A percentile compares a stretch with the other conserved stretches of the same genome.
Evolutionary conservation across 805 yeast genomes (phyloP).

Genomic region (Sugiyamaella smithiae): DNA sequence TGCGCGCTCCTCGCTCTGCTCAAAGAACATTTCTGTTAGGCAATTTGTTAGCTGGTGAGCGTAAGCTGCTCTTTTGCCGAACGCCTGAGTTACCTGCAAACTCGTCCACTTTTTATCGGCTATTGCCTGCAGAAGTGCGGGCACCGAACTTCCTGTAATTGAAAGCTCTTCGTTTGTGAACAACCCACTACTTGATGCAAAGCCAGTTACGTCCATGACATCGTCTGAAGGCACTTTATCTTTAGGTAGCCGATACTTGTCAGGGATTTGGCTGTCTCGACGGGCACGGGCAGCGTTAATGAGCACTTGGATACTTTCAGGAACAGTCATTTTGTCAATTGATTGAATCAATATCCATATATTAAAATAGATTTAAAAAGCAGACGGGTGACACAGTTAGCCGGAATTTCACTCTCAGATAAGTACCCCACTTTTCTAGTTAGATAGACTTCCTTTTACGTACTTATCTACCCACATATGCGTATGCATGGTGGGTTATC

Average conservation of each 20-base stretch:
- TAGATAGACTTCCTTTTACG: no score
- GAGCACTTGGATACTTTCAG: neutral
- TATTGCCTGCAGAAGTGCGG: slow-evolving; percentile 21
- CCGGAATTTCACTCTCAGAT: no score
- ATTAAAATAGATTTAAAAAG: no score
- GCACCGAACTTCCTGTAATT: slow-evolving; percentile 27
- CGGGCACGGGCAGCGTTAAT: slow-evolving; percentile 15
- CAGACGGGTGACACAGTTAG: no score
- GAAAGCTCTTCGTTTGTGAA: slow-evolving; percentile 25
- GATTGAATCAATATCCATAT: no score
- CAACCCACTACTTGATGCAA: slow-evolving; percentile 22
- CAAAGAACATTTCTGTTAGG: slow-evolving; percentile 44
- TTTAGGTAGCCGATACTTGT: slow-evolving; percentile 22
- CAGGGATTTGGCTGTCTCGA: slow-evolving; percentile 21
- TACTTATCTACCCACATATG: no score
- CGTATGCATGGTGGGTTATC: no score
- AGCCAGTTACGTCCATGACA: slow-evolving; percentile 25
- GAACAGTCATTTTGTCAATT: slow-evolving; percentile 5
- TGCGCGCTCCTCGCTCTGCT: slow-evolving; percentile 58
- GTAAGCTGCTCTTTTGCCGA: slow-evolving; percentile 54
- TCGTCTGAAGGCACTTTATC: slow-evolving; percentile 23
- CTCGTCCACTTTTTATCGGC: slow-evolving; percentile 36
- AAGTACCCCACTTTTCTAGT: no score
- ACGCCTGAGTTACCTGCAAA: slow-evolving; percentile 49
- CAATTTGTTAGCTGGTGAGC: slow-evolving; percentile 52